phyloP scores from a whole-genome alignment of 139 green algal species.

The Edaphochlamys debaryana region DNA sequence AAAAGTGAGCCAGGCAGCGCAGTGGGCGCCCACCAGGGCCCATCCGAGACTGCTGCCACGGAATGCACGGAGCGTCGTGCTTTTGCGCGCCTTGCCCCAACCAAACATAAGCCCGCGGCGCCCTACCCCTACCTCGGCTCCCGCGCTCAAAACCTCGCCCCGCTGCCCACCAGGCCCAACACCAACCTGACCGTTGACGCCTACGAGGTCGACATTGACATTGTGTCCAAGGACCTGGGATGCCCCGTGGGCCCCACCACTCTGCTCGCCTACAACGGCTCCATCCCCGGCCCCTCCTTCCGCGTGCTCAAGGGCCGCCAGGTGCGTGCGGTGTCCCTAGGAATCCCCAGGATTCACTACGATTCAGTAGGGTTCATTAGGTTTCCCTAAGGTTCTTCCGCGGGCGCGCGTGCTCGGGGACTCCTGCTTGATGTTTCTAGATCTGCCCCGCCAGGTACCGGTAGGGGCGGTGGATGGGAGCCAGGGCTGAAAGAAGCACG shows the following conservation, averaged over 20 bases:
- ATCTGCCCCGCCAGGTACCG: no score
- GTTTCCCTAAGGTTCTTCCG: no score
- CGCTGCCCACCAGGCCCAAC: neutral
- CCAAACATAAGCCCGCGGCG: no score
- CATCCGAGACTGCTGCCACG: no score
- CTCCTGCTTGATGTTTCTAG: no score
- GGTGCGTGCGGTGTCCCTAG: no score
- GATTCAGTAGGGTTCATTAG: no score
- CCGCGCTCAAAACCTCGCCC: no score
- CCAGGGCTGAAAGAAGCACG: no score
- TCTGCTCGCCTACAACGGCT: slow-evolving; percentile 6
- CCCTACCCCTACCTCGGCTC: neutral
- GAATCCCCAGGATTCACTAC: no score
- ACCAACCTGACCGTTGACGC: neutral
- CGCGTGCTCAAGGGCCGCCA: slow-evolving; percentile 3
- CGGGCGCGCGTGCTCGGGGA: no score
- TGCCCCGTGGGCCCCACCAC: neutral
- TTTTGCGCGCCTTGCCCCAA: neutral
- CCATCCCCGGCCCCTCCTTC: slow-evolving; percentile 4
- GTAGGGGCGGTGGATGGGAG: no score
- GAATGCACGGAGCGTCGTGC: neutral
- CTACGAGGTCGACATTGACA: slow-evolving; percentile 2
- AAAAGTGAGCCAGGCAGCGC: neutral
- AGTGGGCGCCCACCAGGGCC: neutral
- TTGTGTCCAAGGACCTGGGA: neutral